These are phyloP conservation scores for Leucogyrophana mollusca DNA, from an alignment of 768 basidiomycete species.

Conservation along the genomic window DNA sequence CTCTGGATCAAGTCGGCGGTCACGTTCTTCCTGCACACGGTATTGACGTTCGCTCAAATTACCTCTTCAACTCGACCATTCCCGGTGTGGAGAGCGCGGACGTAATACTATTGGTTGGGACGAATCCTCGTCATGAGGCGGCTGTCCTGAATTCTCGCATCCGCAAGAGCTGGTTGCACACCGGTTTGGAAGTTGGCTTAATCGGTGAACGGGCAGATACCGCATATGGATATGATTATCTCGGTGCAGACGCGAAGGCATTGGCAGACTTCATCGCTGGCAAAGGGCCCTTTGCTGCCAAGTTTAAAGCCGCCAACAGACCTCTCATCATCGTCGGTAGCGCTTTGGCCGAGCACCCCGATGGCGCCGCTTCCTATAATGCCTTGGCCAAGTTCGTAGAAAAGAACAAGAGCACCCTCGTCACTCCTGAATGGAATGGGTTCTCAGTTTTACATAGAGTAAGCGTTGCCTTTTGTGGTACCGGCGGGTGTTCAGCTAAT, in stretches of 20 bases:
- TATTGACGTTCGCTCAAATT: constrained; percentile 92
- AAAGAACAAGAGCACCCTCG: constrained; percentile 66
- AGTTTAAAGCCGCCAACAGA: constrained; percentile 86
- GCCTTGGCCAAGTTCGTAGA: constrained; percentile 79
- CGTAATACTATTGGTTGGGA: constrained; percentile 89
- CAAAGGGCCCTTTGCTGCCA: constrained; percentile 76
- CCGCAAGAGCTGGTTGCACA: constrained; percentile 91
- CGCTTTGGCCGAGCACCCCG: constrained; percentile 79
- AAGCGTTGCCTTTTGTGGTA: constrained; percentile 26
- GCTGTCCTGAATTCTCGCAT: constrained; percentile 97
- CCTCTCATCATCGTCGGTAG: constrained; percentile 94
- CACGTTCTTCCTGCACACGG: constrained; percentile 70
- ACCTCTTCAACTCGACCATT: constrained; percentile 93
- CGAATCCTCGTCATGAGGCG: constrained; percentile 96
- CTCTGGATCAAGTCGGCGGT: constrained; percentile 74
- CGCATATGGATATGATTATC: constrained; percentile 89
- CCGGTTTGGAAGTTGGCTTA: constrained; percentile 80
- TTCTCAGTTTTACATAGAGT: constrained; percentile 92
- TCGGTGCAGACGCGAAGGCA: constrained; percentile 75
- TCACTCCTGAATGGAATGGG: constrained; percentile 94
- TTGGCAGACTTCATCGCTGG: constrained; percentile 76
- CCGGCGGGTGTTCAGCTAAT: not conserved
- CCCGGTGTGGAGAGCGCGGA: constrained; percentile 91
- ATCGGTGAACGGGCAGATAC: constrained; percentile 92
- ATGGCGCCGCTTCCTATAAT: constrained; percentile 77